phyloP scores from a whole-genome alignment of 805 yeast species.

The Myxozyma mucilagina region DNA sequence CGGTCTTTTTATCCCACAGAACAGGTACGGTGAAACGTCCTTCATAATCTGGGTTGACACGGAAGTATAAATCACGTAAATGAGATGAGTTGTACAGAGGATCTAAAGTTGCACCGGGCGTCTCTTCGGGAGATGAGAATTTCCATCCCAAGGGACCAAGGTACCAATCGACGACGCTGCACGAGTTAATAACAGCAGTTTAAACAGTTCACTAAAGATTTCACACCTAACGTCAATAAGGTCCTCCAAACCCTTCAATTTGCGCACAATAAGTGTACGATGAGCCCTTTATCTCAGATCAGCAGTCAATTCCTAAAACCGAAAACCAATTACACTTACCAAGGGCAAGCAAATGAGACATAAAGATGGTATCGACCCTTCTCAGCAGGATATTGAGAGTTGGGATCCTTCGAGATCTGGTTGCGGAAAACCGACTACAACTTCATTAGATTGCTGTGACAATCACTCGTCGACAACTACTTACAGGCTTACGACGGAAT shows the following conservation, averaged over 20 bases:
- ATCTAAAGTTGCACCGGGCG: conserved; percentile 55
- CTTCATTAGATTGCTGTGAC: neutral
- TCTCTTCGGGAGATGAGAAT: conserved; percentile 56
- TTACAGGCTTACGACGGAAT: conserved; percentile 31
- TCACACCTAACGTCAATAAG: conserved; percentile 42
- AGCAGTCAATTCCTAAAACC: neutral
- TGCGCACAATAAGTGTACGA: conserved; percentile 70
- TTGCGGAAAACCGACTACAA: conserved; percentile 55
- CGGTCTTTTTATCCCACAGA: conserved; percentile 80
- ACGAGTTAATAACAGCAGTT: neutral
- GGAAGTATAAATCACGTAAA: conserved; percentile 69
- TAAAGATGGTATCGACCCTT: conserved; percentile 81
- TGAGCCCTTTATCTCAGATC: conserved; percentile 59
- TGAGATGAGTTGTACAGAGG: conserved; percentile 59
- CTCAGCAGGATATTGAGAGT: conserved; percentile 72
- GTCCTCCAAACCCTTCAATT: conserved; percentile 68
- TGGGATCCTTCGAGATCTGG: conserved; percentile 61
- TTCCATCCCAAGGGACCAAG: conserved; percentile 91
- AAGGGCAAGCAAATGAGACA: conserved; percentile 90
- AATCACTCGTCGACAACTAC: neutral
- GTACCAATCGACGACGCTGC: conserved; percentile 87
- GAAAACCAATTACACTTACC: conserved; percentile 72
- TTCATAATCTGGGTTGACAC: conserved; percentile 69
- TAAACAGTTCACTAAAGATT: conserved; percentile 44
- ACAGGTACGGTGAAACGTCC: conserved; percentile 94